phyloP scores from a whole-genome alignment of 1,284 basidiomycete species.

The Tilletia setariae region DNA sequence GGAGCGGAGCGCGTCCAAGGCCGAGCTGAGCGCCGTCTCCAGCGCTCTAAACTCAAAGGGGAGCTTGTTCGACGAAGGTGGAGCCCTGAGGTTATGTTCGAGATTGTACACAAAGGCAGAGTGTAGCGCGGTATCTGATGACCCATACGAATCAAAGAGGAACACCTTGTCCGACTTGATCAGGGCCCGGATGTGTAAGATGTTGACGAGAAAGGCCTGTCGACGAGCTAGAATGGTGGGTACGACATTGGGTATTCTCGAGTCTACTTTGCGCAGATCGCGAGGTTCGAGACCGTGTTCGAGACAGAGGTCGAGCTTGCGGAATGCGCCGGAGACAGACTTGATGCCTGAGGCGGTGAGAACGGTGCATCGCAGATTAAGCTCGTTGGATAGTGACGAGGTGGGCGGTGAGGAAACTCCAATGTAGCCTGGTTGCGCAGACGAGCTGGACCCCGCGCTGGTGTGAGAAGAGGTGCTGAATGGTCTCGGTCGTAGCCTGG shows the following conservation, averaged over 20 bases:
- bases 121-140: constrained; percentile 35
- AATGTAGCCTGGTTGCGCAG: constrained; percentile 13
- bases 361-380: constrained; percentile 13
- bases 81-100: constrained; percentile 36
- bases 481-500: too few species aligned
- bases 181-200: constrained; percentile 87
- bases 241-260: constrained; percentile 84
- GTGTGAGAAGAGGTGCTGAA: not conserved
- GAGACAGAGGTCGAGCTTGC: constrained; percentile 78
- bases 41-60: constrained; percentile 50
- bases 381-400: constrained; percentile 4
- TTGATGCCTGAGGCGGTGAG: constrained; percentile 10
- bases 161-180: constrained; percentile 89
- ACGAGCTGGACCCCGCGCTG: not conserved
- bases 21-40: constrained; percentile 44
- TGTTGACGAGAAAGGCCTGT: constrained; percentile 77
- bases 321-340: constrained; percentile 78
- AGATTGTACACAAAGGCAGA: constrained; percentile 49
- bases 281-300: constrained; percentile 87
- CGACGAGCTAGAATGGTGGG: constrained; percentile 84
- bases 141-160: constrained; percentile 72
- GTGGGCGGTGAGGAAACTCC: constrained; percentile 6
- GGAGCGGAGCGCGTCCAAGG: constrained; percentile 42
- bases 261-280: constrained; percentile 95
- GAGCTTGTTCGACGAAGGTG: constrained; percentile 22